Base-by-base conservation (phyloP, 1,284 basidiomycete species). In the Microbotryum violaceum region DNA sequence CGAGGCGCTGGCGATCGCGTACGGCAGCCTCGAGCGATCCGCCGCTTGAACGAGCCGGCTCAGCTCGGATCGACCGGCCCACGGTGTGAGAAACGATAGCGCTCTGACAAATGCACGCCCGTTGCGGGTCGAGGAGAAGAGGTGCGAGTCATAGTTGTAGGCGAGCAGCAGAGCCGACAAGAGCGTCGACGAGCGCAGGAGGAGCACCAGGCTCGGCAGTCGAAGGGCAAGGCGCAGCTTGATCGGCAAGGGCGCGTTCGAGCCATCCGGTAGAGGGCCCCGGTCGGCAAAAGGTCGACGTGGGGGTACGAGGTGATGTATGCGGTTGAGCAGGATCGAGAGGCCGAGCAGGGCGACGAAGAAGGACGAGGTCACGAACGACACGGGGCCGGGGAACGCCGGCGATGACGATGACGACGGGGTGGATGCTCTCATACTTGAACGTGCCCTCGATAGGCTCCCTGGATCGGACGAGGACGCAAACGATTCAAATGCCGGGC, bases 241-340 rank as follows among this genome's bases (percentile, higher is more conserved):
- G 60, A 5, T 57, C 50, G 29, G 45, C 23, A 18, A 47, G 37
- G 14, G 31, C 23, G 7, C 49, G 7, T 33, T 56, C 56, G 49
- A 59, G 49, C 2, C 45, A 31, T 18, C 16, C 8, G 18, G n/a
- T 7, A 27, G 14, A 29, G 27, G 57, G 8, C 12, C 23, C 23
- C 21, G 45, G 23, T 37, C 33, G 33, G 9, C 7, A 6, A 46
- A 14, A 14, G 53, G 49, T 33, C 51, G 23, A 18, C 63, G 49
- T 2, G 66, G 66, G 10, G 66, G 64, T 3, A 68, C 66, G 61
- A 68, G 61, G 48, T 62, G 61, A 37, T 63, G 63, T 12, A 68
- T 65, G 10, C 66, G 54, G 49, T 68, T 62, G 25, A 65, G 54
- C 45, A 65, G 20, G 57, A 68, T 57, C 23, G 63, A 61, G 53